phyloP scores from a whole-genome alignment of 257 asterid species.

The Lithospermum erythrorhizon region DNA sequence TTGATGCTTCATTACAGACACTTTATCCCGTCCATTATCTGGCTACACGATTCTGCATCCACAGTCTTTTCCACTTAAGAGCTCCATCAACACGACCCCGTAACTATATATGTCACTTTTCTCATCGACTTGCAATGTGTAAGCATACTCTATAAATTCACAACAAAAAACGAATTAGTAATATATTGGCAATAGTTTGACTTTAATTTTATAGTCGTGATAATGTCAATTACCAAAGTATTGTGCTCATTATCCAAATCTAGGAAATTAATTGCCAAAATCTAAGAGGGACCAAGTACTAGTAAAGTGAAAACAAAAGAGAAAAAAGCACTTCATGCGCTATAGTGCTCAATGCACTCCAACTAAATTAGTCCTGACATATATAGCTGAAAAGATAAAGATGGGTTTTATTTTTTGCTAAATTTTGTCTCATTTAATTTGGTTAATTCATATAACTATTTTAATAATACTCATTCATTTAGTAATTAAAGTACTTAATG shows the following conservation, averaged over 20 bases:
- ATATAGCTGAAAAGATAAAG: background rate
- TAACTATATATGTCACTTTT: constrained; percentile 92
- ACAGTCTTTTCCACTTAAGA: constrained; percentile 63
- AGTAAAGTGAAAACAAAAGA: constrained; percentile 27
- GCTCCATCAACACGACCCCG: constrained; percentile 78
- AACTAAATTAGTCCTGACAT: constrained; percentile 27
- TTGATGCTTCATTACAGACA: constrained; percentile 41
- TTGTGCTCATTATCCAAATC: background rate
- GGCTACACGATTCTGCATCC: constrained; percentile 60
- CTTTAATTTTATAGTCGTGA: constrained; percentile 5
- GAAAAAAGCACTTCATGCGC: constrained; percentile 26
- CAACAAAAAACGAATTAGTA: background rate
- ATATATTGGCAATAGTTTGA: constrained; percentile 6
- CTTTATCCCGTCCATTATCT: constrained; percentile 77
- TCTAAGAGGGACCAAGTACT: constrained; percentile 43
- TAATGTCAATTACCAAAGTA: background rate
- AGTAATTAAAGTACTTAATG: no score
- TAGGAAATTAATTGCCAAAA: constrained; percentile 17
- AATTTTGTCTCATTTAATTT: constrained; percentile 13
- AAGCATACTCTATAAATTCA: constrained; percentile 60
- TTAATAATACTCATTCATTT: no score
- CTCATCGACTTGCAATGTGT: constrained; percentile 86
- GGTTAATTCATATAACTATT: background rate
- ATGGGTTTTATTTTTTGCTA: constrained; percentile 7
- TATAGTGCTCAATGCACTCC: constrained; percentile 31